These are phyloP conservation scores for Asclepias syriaca DNA, from an alignment of 257 asterid species.

Conservation along the genomic window DNA sequence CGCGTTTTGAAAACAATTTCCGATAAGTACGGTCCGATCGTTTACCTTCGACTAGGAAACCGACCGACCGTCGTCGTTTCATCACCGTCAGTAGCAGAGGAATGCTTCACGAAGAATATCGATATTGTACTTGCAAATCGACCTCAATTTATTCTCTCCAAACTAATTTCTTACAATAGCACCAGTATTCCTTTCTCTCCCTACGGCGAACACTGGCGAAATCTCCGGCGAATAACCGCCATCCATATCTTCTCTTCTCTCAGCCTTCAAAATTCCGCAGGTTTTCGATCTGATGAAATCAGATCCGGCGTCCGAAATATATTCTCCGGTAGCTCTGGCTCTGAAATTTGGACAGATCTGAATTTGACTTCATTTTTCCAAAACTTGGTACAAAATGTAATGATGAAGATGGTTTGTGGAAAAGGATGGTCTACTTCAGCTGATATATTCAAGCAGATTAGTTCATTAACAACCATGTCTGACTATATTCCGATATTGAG, in stretches of 20 bases:
- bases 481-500: slow-evolving; percentile 11
- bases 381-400: slow-evolving; percentile 37
- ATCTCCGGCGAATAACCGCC: slow-evolving; percentile 23
- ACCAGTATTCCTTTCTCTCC: neutral
- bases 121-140: slow-evolving; percentile 43
- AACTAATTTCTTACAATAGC: neutral
- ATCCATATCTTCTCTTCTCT: slow-evolving; percentile 35
- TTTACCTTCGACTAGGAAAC: slow-evolving; percentile 22
- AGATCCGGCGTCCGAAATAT: slow-evolving; percentile 18
- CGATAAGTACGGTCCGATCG: too few species aligned
- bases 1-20: slow-evolving; percentile 20
- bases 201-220: neutral
- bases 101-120: slow-evolving; percentile 12
- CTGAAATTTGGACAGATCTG: slow-evolving; percentile 11
- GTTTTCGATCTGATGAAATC: slow-evolving; percentile 25
- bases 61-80: slow-evolving; percentile 25
- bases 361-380: slow-evolving; percentile 29
- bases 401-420: slow-evolving; percentile 25
- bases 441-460: neutral
- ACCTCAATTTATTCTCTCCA: slow-evolving; percentile 5
- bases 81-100: slow-evolving; percentile 22
- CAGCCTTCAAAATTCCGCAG: slow-evolving; percentile 28
- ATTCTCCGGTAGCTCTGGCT: slow-evolving; percentile 11
- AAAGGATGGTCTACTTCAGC: neutral
- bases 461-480: neutral